These are phyloP conservation scores for Hypsizygus marmoreus DNA, from an alignment of 768 basidiomycete genomes.

Conservation along the genomic window DNA sequence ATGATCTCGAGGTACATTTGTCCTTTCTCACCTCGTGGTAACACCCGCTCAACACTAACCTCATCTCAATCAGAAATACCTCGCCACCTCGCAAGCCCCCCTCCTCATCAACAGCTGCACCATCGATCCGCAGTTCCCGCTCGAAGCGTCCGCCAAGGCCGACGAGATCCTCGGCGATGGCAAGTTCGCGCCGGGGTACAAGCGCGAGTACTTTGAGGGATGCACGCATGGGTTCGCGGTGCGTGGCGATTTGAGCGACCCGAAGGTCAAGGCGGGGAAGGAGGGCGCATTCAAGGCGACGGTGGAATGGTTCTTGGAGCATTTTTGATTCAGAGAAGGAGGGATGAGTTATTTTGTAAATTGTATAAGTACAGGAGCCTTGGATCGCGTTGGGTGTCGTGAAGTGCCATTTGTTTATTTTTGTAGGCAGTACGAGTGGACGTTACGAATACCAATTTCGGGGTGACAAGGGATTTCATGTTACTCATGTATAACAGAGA, in stretches of 20 bases:
- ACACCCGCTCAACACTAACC: too few species aligned
- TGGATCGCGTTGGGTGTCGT: too few species aligned
- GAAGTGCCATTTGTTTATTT: too few species aligned
- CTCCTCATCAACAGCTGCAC: constrained; percentile 72
- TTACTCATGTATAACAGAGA: too few species aligned
- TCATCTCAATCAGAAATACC: constrained; percentile 44
- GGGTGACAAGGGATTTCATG: too few species aligned
- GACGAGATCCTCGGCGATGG: constrained; percentile 51
- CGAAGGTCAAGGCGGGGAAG: constrained; percentile 53
- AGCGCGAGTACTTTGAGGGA: constrained; percentile 36
- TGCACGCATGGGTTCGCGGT: constrained; percentile 44
- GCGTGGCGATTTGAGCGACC: constrained; percentile 39
- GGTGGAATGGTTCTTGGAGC: constrained; percentile 43
- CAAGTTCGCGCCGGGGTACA: constrained; percentile 51
- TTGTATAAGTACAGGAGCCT: too few species aligned
- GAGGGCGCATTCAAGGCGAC: constrained; percentile 54
- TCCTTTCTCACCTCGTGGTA: neutral
- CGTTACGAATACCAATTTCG: too few species aligned
- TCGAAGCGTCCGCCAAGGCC: constrained; percentile 42
- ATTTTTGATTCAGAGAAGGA: too few species aligned
- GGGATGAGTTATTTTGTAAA: too few species aligned
- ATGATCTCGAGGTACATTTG: constrained; percentile 57
- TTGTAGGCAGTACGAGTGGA: too few species aligned
- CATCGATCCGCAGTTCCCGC: constrained; percentile 51
- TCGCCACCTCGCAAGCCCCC: constrained; percentile 46